Evolutionary conservation across 176 grass and related monocot genomes (phyloP), one percentile per base, ranked within the genome.

Genomic region (Paspalum vaginatum): DNA sequence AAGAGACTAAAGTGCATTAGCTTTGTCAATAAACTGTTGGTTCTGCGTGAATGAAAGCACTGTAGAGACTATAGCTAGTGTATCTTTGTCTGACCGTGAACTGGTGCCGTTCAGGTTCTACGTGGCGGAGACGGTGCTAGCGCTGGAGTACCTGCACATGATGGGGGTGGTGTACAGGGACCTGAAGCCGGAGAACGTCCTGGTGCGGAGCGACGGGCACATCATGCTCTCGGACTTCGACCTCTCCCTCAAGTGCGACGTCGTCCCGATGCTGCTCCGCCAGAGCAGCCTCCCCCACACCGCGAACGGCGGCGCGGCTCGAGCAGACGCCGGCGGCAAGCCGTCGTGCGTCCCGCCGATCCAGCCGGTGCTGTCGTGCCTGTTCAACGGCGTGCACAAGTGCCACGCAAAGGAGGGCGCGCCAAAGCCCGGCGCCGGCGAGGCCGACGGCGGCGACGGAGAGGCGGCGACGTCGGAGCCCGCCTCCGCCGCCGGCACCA

Each of bases 161-260:
- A 97, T 97, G 94, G 94, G 94, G 55, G 94, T 97, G 65, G 90
- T 97, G 65, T 97, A 97, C 91, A 18, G 94, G 77, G 94, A 97
- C 71, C 85, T 97, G 20, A 97, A 97, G 78, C 94, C 94, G 70
- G 94, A 97, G 85, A 97, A 97, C 61, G 89, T 97, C 52, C 89
- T 97, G 70, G 91, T 97, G 16, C 78, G 94, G 18, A 71, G 88
- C 65, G 94, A 97, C 42, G 91, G 94, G 48, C 94, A 97, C 82
- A 94, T 97, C 75, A 97, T 97, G 94, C 94, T 97, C 79, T 97
- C 94, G 43, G 94, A 97, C 86, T 97, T 97, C 53, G 94, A 97
- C 66, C 94, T 97, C 76, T 94, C 94, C 66, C 74, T 97, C 71
- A 89, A 91, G 51, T 97, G 94, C 80, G 87, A 94, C 66, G 94